These are phyloP conservation scores for Boletus sp. DNA, from an alignment of 768 basidiomycete species.

Conservation along the genomic window DNA sequence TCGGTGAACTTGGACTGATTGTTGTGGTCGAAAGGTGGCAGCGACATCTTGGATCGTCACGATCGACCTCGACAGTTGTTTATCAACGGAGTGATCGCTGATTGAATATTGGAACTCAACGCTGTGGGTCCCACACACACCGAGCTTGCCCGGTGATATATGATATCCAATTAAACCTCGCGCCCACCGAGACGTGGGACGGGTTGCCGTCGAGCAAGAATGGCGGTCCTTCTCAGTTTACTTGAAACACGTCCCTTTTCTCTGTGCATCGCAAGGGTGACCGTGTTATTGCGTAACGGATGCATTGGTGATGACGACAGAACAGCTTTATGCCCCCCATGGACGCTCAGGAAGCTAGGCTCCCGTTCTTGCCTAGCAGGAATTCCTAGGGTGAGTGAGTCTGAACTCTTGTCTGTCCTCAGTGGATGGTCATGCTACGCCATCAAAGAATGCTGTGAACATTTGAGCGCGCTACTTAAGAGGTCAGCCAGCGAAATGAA, in stretches of 20 bases:
- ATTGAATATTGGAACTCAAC: too few species aligned
- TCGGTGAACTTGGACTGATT: conserved; percentile 25
- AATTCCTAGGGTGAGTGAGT: too few species aligned
- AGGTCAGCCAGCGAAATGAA: not conserved
- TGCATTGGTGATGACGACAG: not conserved
- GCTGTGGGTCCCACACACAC: not conserved
- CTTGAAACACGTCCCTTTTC: not conserved
- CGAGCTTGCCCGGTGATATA: not conserved
- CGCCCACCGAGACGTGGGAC: not conserved
- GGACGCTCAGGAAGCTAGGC: not conserved
- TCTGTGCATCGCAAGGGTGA: not conserved
- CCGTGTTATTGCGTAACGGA: not conserved
- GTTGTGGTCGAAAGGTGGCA: conserved; percentile 27
- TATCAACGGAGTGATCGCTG: not conserved
- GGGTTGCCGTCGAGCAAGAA: not conserved
- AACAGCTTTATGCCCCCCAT: not conserved
- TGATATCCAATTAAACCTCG: too few species aligned
- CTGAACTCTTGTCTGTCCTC: not conserved
- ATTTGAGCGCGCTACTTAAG: not conserved
- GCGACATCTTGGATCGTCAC: conserved; percentile 19
- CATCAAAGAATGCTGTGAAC: too few species aligned
- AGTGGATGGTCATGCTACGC: not conserved
- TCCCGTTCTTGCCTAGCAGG: too few species aligned
- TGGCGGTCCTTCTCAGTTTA: not conserved
- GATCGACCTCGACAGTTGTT: not conserved